Conservation (phyloP, 345 rosid species). For the Luvunga scandens region DNA sequence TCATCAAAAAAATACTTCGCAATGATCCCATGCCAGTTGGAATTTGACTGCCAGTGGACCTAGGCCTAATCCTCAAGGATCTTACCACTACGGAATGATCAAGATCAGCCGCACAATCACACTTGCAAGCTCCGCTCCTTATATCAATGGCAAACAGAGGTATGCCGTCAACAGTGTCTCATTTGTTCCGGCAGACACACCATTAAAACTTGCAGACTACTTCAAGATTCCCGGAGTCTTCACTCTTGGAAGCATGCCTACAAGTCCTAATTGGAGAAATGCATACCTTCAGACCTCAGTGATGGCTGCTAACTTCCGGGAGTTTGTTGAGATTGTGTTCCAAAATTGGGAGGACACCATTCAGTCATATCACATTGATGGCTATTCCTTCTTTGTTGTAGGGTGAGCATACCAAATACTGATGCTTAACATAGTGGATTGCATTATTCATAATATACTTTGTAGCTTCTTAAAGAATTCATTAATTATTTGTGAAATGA, state of each 20-base stretch:
- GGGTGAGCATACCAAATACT: conserved; percentile 52
- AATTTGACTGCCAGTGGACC: conserved; percentile 96
- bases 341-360: conserved; percentile 74
- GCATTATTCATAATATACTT: background rate
- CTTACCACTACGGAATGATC: conserved; percentile 91
- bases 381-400: conserved; percentile 80
- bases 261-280: conserved; percentile 56
- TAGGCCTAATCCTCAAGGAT: conserved; percentile 97
- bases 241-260: conserved; percentile 66
- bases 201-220: conserved; percentile 86
- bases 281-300: conserved; percentile 75
- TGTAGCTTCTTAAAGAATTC: background rate
- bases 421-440: background rate
- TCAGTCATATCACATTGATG: conserved; percentile 87
- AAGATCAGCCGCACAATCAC: conserved; percentile 68
- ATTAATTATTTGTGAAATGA: conserved; percentile 5
- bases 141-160: conserved; percentile 82
- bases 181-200: conserved; percentile 68
- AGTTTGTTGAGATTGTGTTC: conserved; percentile 79
- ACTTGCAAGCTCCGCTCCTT: conserved; percentile 71
- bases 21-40: conserved; percentile 39
- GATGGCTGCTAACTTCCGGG: conserved; percentile 64
- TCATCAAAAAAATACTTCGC: background rate
- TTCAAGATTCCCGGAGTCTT: conserved; percentile 86
- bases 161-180: conserved; percentile 80